A percentile compares a stretch with the other conserved stretches of the same genome.
These are phyloP conservation scores for Phytophthora brassicae DNA, from an alignment of 352 stramenopile genomes.

Conservation along the genomic window DNA sequence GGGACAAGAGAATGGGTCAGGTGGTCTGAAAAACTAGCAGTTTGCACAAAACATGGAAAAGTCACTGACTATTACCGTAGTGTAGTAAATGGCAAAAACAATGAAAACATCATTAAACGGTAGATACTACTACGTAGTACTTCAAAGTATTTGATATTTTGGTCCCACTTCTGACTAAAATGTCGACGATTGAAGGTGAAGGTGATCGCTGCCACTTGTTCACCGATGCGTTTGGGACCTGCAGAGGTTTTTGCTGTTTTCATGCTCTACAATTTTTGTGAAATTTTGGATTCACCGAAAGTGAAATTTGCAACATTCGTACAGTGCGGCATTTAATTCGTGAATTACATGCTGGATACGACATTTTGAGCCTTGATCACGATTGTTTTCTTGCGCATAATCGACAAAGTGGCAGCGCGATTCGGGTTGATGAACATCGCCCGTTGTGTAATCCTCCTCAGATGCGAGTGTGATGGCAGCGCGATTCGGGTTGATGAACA, in stretches of 20 bases:
- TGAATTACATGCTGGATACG: slow-evolving; percentile 68
- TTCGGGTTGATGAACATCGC: slow-evolving; percentile 40
- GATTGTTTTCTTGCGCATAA: slow-evolving; percentile 44
- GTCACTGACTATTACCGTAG: slow-evolving; percentile 2
- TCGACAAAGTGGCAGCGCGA: slow-evolving; percentile 42
- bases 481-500: slow-evolving; percentile 30
- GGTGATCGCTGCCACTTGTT: slow-evolving; percentile 65
- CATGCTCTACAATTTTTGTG: slow-evolving; percentile 55
- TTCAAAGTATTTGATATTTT: slow-evolving; percentile 7
- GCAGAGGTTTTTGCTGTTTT: slow-evolving; percentile 60
- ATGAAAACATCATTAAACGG: not conserved
- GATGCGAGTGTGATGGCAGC: too few relatives aligned
- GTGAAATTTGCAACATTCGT: not conserved
- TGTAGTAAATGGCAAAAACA: slow-evolving; percentile 11
- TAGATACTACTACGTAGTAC: not conserved
- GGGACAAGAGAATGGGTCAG: not conserved
- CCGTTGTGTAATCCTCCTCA: slow-evolving; percentile 57
- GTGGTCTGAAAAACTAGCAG: not conserved
- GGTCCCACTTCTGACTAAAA: slow-evolving; percentile 7
- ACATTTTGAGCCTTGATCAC: slow-evolving; percentile 56
- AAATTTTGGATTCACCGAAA: not conserved
- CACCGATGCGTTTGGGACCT: slow-evolving; percentile 65
- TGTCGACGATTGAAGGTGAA: slow-evolving; percentile 2
- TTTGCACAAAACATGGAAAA: too few relatives aligned
- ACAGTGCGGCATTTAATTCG: slow-evolving; percentile 77